Percentiles rank a stretch among this genome's conserved stretches.
Evolutionary conservation across 2,329 filamentous ascomycete species (phyloP).

Genomic region (Aspergillus sp.): DNA sequence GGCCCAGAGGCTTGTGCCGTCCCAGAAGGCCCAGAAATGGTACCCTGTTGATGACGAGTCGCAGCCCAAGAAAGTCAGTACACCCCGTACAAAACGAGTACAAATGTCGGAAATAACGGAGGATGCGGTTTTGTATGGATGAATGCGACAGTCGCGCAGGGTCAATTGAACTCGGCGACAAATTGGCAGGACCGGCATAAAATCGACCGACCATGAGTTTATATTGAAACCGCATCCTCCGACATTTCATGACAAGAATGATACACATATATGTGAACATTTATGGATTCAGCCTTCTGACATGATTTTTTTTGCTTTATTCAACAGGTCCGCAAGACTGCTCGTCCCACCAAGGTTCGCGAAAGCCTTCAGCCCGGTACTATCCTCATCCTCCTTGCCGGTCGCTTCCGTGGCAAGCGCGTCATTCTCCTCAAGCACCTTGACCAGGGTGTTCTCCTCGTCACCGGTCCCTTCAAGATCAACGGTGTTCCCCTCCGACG

Average conservation of each 20-base stretch:
- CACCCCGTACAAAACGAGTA: slow-evolving; percentile 20
- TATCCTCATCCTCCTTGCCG: slow-evolving; percentile 97
- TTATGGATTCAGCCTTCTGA: slow-evolving; percentile 20
- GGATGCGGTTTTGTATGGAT: slow-evolving; percentile 30
- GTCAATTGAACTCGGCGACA: slow-evolving; percentile 17
- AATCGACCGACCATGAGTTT: slow-evolving; percentile 22
- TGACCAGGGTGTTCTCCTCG: slow-evolving; percentile 94
- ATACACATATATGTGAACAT: background rate
- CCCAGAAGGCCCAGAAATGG: slow-evolving; percentile 97
- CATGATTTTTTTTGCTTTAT: slow-evolving; percentile 25
- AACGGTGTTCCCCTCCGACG: slow-evolving; percentile 97
- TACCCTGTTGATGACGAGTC: slow-evolving; percentile 93
- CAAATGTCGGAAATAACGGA: slow-evolving; percentile 18
- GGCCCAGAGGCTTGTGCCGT: slow-evolving; percentile 86
- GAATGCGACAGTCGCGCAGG: slow-evolving; percentile 31
- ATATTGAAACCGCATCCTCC: slow-evolving; percentile 26
- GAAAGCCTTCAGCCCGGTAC: slow-evolving; percentile 89
- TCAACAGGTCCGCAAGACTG: slow-evolving; percentile 84
- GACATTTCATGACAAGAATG: slow-evolving; percentile 1
- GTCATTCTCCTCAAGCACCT: slow-evolving; percentile 98
- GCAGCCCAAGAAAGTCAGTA: slow-evolving; percentile 90
- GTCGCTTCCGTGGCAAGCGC: slow-evolving; percentile 99
- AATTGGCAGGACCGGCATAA: slow-evolving; percentile 19
- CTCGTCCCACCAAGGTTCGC: slow-evolving; percentile 84
- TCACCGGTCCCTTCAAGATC: slow-evolving; percentile 99